phyloP scores from a whole-genome alignment of 176 grass and related monocot species.

The Luzula sylvatica region DNA sequence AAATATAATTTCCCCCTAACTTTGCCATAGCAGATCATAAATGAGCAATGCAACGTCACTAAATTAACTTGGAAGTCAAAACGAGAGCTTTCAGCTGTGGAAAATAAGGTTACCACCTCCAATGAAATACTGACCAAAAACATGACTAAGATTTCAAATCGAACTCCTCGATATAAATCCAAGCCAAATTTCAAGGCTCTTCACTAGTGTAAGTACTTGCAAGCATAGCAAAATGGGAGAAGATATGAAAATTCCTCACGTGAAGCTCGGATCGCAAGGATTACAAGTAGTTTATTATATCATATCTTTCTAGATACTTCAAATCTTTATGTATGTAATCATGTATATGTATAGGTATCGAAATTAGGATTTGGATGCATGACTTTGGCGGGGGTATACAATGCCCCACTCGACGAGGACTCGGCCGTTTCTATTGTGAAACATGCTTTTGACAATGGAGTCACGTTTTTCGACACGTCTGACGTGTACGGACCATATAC shows the following conservation, averaged over 20 bases:
- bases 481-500: conserved; percentile 7
- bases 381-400: conserved; percentile 13
- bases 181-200: no score
- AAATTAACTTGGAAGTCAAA: no score
- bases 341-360: conserved; percentile 7
- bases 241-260: neutral
- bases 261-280: conserved; percentile 18
- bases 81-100: no score
- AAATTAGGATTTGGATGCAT: conserved; percentile 26
- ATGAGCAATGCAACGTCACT: no score
- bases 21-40: no score
- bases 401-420: conserved; percentile 6
- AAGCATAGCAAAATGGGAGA: no score
- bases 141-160: no score
- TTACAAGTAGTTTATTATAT: conserved; percentile 5
- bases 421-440: conserved; percentile 16
- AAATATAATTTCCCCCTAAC: no score
- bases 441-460: conserved; percentile 4
- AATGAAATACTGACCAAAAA: no score
- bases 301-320: neutral
- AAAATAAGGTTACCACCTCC: no score
- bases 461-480: conserved; percentile 24
- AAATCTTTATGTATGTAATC: neutral
- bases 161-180: no score
- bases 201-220: no score